Evolutionary conservation across 352 stramenopile genomes (phyloP), one percentile per base, ranked within the genome.

Genomic region (Thraustochytrium striatum): DNA sequence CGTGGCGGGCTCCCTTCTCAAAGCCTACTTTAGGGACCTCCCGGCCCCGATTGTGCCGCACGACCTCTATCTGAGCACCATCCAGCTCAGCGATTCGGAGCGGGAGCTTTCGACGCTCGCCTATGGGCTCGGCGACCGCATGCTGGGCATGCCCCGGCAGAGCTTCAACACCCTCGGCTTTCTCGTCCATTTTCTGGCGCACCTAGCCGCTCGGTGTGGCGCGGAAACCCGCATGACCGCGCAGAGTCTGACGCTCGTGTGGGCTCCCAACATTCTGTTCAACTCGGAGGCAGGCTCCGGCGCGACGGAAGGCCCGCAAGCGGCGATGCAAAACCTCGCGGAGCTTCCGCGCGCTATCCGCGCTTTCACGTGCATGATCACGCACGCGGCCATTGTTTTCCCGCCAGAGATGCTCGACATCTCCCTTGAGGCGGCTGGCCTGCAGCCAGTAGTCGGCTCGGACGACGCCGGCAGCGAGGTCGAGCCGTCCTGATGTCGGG

Each of bases 331-430:
- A 25, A 58, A 30, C 19, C 52, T 75, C 52, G 65, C 65, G n/a
- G 65, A 75, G 0, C 35, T 75, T 8, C 65, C 65, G 9, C 43
- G 32, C 36, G 43, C 65, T 13, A 43, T 75, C 28, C 65, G 61
- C n/a, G 65, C 65, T 19, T 25, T 75, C 39, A 75, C 65, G 32
- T 75, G 65, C 47, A 75, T 75, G 65, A 75, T 75, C 30, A 5
- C 21, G 11, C 65, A 75, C 47, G 65, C 65, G 11, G 39, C 25
- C 36, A 75, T 75, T 35, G 65, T 75, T 30, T 75, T 75, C 30
- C 65, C 65, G 0, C n/a, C 11, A 3, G 65, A 75, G 8, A 75
- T 75, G 65, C 32, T 75, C n/a, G n/a, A n/a, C n/a, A n/a, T n/a
- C n/a, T n/a, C n/a, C n/a, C n/a, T n/a, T n/a, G n/a, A n/a, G n/a